A percentile compares a stretch with the other conserved stretches of the same genome.
Evolutionary conservation across 441 rosid genomes (phyloP).

Genomic region (Hypseocharis bilobata): DNA sequence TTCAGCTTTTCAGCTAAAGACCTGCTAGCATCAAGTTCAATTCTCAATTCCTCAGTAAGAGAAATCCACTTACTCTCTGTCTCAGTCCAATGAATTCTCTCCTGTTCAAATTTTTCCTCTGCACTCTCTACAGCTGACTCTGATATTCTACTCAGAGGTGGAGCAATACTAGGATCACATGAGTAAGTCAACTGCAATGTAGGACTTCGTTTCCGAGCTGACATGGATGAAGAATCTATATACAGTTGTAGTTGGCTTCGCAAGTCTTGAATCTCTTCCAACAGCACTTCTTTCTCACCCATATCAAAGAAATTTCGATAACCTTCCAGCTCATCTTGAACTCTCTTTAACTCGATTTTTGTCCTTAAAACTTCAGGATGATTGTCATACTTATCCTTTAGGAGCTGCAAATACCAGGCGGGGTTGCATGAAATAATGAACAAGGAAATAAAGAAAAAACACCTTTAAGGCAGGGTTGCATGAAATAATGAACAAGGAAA

Average conservation of each 20-base stretch:
- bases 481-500: neutral
- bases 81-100: conserved; percentile 61
- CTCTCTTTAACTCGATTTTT: conserved; percentile 67
- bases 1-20: conserved; percentile 45
- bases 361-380: conserved; percentile 75
- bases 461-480: too few species aligned
- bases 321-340: conserved; percentile 70
- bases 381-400: conserved; percentile 78
- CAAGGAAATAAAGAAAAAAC: conserved; percentile 1
- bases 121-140: conserved; percentile 52
- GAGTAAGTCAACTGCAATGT: conserved; percentile 50
- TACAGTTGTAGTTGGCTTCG: conserved; percentile 73
- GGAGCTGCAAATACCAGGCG: conserved; percentile 44
- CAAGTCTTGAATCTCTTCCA: conserved; percentile 90
- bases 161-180: conserved; percentile 38
- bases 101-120: conserved; percentile 54
- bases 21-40: conserved; percentile 58
- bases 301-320: conserved; percentile 65
- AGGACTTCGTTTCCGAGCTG: conserved; percentile 44
- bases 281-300: conserved; percentile 83
- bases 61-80: conserved; percentile 93
- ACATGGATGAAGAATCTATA: conserved; percentile 50
- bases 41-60: conserved; percentile 70
- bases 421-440: conserved; percentile 18
- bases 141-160: conserved; percentile 39